Base-by-base conservation (phyloP, 768 basidiomycete genomes). In the Termitomyces sp. region DNA sequence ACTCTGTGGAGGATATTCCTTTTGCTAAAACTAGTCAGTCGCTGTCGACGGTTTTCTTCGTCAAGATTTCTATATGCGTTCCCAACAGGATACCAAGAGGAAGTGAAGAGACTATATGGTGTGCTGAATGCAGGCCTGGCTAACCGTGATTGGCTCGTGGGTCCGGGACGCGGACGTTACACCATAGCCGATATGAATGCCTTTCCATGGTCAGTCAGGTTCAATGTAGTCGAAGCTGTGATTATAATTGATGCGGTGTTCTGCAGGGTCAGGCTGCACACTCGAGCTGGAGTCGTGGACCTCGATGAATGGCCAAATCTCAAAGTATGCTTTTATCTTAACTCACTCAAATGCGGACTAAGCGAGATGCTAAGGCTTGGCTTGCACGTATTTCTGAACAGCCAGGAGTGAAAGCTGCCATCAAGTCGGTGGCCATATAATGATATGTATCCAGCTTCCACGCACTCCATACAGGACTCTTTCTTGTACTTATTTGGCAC, bases 81-180 rank as follows among this genome's bases (percentile, higher is more conserved):
- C 12, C 13, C 64, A 65, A 54, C 71, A 84, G 85, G 92, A 54
- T 95, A 90, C 70, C 58, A 75, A 14, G 84, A 90, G 26, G 94
- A 96, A 77, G 89, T 90, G 3, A 85, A 83, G 62, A 83, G 94
- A 32, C 78, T 95, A 24, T 94, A 88, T 67, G 74, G 81, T 26
- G 94, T 95, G 2, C 80, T 95, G 50, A 85, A 95, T 63, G 81
- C 84, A 49, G 83, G 89, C 14, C 79, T 95, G 14, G 69, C 77
- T 41, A 81, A 77, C 46, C 81, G 89, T 10, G 90, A 94, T 41
- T 95, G 79, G 67, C 82, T 96, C 14, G 91, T 81, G n/a, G 93
- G 94, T 20, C 72, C 85, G 3, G 87, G 83, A 1, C 75, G 76
- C 58, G 90, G 88, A 22, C 86, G 82, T 63, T 82, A 81, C 67